Conservation (phyloP, 805 yeast genomes). For the Starmerella vaccinii region DNA sequence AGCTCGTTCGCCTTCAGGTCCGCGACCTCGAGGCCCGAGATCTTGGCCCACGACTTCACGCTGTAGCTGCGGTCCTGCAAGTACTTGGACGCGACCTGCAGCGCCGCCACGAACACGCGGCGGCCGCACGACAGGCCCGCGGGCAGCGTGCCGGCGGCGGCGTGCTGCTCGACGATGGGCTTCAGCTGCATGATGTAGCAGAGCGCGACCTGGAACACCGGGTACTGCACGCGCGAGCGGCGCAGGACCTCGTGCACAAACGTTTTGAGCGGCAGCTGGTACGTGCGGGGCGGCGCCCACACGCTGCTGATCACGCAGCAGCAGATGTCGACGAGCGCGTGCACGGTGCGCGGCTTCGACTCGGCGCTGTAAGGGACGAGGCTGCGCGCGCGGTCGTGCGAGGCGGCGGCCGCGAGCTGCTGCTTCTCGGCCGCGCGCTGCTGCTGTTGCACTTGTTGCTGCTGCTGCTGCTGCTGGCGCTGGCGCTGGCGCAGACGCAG, state of each 20-base stretch:
- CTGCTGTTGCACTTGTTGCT: not conserved
- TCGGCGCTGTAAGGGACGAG: constrained; percentile 13
- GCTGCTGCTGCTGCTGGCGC: not conserved
- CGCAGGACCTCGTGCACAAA: constrained; percentile 35
- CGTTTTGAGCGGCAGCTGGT: constrained; percentile 28
- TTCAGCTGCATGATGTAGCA: constrained; percentile 49
- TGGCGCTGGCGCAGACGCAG: not conserved
- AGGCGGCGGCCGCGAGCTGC: not conserved
- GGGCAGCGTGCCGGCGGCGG: constrained; percentile 6
- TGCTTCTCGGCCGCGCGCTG: too few species aligned
- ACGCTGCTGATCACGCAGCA: constrained; percentile 15
- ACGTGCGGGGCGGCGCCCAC: constrained; percentile 19
- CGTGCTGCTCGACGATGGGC: constrained; percentile 19
- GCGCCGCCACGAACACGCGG: constrained; percentile 53
- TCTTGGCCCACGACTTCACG: constrained; percentile 60
- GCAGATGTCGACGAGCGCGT: constrained; percentile 20
- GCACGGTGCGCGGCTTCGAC: constrained; percentile 16
- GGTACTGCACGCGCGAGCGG: constrained; percentile 48
- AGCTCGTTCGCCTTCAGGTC: constrained; percentile 48
- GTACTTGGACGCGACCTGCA: constrained; percentile 65
- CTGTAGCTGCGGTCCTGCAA: constrained; percentile 63
- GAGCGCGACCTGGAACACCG: constrained; percentile 56
- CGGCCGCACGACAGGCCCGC: constrained; percentile 42
- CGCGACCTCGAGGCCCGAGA: constrained; percentile 49
- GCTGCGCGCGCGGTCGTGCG: not conserved